Conservation (phyloP, 2,329 filamentous ascomycete genomes). For the Fusarium continuum region DNA sequence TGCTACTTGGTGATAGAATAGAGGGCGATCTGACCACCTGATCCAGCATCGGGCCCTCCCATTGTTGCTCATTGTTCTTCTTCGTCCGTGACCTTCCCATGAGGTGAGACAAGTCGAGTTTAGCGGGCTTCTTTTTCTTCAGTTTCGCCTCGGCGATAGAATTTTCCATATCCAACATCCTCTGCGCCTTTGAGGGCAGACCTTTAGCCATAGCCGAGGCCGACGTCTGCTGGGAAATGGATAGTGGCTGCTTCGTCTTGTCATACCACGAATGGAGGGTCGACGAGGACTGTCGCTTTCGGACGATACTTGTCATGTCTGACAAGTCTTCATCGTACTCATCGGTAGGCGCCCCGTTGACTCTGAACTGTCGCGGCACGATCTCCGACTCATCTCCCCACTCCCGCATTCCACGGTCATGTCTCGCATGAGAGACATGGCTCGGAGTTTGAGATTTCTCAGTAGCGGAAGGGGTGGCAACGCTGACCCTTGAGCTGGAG, state of each 20-base stretch:
- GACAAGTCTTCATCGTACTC: constrained; percentile 46
- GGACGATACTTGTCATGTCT: constrained; percentile 55
- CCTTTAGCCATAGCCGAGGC: constrained; percentile 67
- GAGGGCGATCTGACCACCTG: constrained; percentile 55
- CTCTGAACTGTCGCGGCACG: constrained; percentile 37
- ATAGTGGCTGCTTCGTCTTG: constrained; percentile 62
- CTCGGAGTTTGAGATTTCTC: constrained; percentile 21
- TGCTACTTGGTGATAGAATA: constrained; percentile 50
- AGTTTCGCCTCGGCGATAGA: constrained; percentile 35
- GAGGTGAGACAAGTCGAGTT: constrained; percentile 59
- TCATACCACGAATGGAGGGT: constrained; percentile 68
- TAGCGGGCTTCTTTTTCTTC: constrained; percentile 56
- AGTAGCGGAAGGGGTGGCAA: constrained; percentile 17
- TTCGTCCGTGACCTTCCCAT: constrained; percentile 47
- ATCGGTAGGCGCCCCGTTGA: constrained; percentile 26
- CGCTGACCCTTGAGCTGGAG: constrained; percentile 37
- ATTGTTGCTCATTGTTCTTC: constrained; percentile 47
- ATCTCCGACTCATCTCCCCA: constrained; percentile 44
- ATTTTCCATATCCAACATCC: constrained; percentile 58
- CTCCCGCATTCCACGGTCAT: constrained; percentile 29
- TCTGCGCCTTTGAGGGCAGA: constrained; percentile 57
- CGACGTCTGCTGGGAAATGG: constrained; percentile 68
- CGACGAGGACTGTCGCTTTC: constrained; percentile 61
- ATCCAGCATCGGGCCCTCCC: constrained; percentile 48
- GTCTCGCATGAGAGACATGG: constrained; percentile 18